Percentiles rank a stretch among this genome's conserved stretches.
phyloP scores from a whole-genome alignment of 2,329 filamentous ascomycete genomes.

The Cryoendolithus antarcticus region DNA sequence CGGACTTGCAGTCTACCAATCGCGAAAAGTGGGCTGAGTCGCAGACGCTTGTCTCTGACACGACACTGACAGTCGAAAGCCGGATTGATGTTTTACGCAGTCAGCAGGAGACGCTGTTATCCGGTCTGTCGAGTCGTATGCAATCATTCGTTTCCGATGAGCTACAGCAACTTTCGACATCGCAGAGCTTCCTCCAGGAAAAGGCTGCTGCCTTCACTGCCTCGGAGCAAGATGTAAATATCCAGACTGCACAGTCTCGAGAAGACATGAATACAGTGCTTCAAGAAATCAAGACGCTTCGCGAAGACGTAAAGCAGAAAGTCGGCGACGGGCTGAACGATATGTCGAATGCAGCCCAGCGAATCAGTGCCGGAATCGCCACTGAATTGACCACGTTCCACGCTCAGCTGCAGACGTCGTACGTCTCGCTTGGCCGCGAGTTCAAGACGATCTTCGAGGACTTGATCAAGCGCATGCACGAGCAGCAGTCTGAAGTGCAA shows the following conservation, averaged over 20 bases:
- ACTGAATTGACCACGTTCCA: slow-evolving; percentile 79
- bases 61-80: slow-evolving; percentile 64
- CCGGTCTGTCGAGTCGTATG: slow-evolving; percentile 58
- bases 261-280: slow-evolving; percentile 84
- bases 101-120: slow-evolving; percentile 61
- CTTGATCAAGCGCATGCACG: slow-evolving; percentile 58
- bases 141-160: slow-evolving; percentile 65
- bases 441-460: slow-evolving; percentile 79
- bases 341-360: slow-evolving; percentile 71
- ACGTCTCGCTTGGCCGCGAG: slow-evolving; percentile 69
- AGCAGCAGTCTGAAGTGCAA: slow-evolving; percentile 67
- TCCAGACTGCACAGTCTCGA: slow-evolving; percentile 56
- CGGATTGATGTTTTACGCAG: slow-evolving; percentile 60
- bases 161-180: slow-evolving; percentile 55
- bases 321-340: slow-evolving; percentile 76
- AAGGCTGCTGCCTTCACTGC: slow-evolving; percentile 56
- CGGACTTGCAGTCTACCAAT: slow-evolving; percentile 71
- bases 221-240: slow-evolving; percentile 55
- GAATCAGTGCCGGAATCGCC: slow-evolving; percentile 80
- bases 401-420: slow-evolving; percentile 70
- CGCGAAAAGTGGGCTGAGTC: slow-evolving; percentile 66
- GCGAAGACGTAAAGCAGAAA: slow-evolving; percentile 75
- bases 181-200: slow-evolving; percentile 57
- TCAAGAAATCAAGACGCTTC: slow-evolving; percentile 80
- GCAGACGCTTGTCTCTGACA: slow-evolving; percentile 60